phyloP scores from a whole-genome alignment of 805 yeast genomes.

The Ogataea minuta region DNA sequence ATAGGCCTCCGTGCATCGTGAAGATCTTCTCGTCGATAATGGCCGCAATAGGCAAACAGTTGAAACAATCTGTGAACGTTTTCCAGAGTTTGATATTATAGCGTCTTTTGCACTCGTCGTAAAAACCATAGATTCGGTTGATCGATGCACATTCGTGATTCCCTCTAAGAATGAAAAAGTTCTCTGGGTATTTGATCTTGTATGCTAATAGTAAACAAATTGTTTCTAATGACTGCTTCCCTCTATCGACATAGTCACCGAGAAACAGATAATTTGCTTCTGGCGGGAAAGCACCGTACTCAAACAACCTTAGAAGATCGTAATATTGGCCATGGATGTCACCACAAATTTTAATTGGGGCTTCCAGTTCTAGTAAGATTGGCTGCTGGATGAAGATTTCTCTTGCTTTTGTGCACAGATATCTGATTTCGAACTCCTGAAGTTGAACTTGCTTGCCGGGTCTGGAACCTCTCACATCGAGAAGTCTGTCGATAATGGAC shows the following conservation, averaged over 20 bases:
- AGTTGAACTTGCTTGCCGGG: constrained; percentile 97
- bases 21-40: constrained; percentile 96
- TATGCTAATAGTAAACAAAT: constrained; percentile 91
- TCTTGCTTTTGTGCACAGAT: constrained; percentile 94
- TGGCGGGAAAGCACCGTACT: constrained; percentile 99
- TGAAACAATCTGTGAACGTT: constrained; percentile 97
- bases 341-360: constrained; percentile 96
- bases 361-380: constrained; percentile 89
- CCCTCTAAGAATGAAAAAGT: constrained; percentile 94
- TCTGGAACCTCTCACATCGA: constrained; percentile 97
- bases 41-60: constrained; percentile 97
- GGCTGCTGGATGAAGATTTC: constrained; percentile 98
- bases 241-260: constrained; percentile 98
- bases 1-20: constrained; percentile 98
- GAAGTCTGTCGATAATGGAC: constrained; percentile 91
- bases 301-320: constrained; percentile 90
- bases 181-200: constrained; percentile 97
- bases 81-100: constrained; percentile 98
- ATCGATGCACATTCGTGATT: constrained; percentile 98
- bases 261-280: constrained; percentile 94
- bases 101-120: constrained; percentile 98
- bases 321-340: constrained; percentile 99
- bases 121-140: constrained; percentile 96
- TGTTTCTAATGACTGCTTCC: constrained; percentile 95
- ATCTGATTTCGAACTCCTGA: constrained; percentile 91